Base-by-base conservation (phyloP, 208 protist species). In the Leishmania guyanensis region DNA sequence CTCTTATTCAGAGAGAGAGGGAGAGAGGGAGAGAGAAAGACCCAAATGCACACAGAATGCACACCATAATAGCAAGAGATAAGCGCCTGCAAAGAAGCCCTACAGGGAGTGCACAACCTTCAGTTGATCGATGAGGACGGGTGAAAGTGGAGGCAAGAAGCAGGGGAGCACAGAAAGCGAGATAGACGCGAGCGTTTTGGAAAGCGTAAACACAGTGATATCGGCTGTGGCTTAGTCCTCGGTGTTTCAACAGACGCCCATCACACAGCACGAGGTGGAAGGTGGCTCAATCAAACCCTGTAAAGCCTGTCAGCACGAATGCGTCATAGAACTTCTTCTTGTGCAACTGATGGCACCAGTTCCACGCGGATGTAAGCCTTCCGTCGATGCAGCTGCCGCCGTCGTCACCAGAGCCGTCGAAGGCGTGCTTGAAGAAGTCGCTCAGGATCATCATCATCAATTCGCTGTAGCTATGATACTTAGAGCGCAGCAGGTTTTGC, bases 361-460 rank as follows among this genome's bases (percentile, higher is more conserved):
- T 99, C 98, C 99, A 99, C 54, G 98, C 97, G 29, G 95, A 98
- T 5, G 99, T 99, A 46, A 99, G 86, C 43, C 99, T 92, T 50
- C 99, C 99, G 87, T 99, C 99, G 64, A 99, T 99, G 92, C 98
- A 99, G 65, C 81, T 98, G 33, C 98, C 96, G 80, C 96, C 96
- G 78, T 98, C 94, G 79, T 98, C 96, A 54, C 96, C 96, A 36
- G 92, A 96, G 20, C 96, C 95, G 74, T 98, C 97, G 79, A 99
- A 99, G 77, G 85, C 98, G 84, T 99, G 92, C 43, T 93, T 90
- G 88, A 99, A 99, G 80, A 99, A 99, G 90, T 99, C 98, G 36
- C 81, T 84, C 48, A 99, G 82, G 64, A 99, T 99, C 33, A 84
- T 88, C 81, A 90, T 83, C 43, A 87, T 82, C 56, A 97, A 85